These are phyloP conservation scores for Aspergillus baeticus DNA, from an alignment of 495 filamentous ascomycete species.

Conservation along the genomic window DNA sequence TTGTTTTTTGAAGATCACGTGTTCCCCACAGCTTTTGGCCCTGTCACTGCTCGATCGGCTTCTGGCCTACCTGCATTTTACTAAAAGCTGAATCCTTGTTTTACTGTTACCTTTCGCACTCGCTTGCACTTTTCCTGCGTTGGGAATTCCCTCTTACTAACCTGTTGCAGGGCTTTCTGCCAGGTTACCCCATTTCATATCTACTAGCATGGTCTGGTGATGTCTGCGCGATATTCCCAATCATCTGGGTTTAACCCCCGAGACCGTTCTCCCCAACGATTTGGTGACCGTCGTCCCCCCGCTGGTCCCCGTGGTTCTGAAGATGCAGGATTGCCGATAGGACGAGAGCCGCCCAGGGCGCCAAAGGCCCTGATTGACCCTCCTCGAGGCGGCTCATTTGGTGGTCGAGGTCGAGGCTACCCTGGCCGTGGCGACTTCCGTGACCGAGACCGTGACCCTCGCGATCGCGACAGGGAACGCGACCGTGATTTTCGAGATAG, in stretches of 20 bases:
- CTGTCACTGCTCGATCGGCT: neutral
- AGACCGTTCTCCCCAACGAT: conserved; percentile 47
- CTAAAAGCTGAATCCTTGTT: neutral
- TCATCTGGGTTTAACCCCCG: conserved; percentile 50
- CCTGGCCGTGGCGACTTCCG: conserved; percentile 58
- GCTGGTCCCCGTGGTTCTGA: conserved; percentile 39
- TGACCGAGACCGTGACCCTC: conserved; percentile 55
- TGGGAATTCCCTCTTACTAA: conserved; percentile 12
- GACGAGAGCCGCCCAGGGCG: conserved; percentile 63
- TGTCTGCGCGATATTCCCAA: conserved; percentile 47
- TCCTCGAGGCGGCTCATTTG: conserved; percentile 52
- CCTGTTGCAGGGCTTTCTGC: conserved; percentile 21
- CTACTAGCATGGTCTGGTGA: conserved; percentile 48
- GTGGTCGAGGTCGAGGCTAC: conserved; percentile 48
- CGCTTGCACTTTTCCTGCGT: neutral
- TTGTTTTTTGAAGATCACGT: conserved; percentile 24
- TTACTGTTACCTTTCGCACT: neutral
- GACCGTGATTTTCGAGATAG: conserved; percentile 41
- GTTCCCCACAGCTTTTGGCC: conserved; percentile 19
- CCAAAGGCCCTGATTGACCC: conserved; percentile 69
- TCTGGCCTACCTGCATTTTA: neutral
- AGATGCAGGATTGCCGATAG: conserved; percentile 36
- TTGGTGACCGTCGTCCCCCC: conserved; percentile 45
- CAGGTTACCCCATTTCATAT: conserved; percentile 16
- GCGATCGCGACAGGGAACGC: conserved; percentile 43